These are phyloP conservation scores for Fusarium ambrosium DNA, from an alignment of 2,329 filamentous ascomycete species.

Conservation along the genomic window DNA sequence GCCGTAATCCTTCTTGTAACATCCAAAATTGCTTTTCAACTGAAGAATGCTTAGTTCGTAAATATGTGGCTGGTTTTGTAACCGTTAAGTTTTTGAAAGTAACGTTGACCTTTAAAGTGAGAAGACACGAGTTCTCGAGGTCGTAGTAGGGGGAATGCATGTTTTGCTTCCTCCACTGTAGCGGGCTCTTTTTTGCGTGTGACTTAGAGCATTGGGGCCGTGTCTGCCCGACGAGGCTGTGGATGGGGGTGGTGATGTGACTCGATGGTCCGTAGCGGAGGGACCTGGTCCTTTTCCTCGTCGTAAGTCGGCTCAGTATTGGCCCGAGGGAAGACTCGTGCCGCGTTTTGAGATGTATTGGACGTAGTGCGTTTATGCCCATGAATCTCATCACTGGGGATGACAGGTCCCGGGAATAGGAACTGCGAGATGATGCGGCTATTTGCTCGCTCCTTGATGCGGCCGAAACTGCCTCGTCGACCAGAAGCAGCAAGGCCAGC, in stretches of 20 bases:
- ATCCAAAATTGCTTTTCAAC: conserved; percentile 25
- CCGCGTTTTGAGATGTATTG: conserved; percentile 44
- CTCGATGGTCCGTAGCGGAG: conserved; percentile 43
- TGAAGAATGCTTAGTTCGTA: conserved; percentile 15
- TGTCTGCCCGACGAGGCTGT: conserved; percentile 48
- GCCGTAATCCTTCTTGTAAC: conserved; percentile 16
- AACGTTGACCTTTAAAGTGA: not conserved
- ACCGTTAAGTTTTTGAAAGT: not conserved
- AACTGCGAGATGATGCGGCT: conserved; percentile 61
- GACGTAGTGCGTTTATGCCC: conserved; percentile 48
- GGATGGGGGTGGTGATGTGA: conserved; percentile 43
- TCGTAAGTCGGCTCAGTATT: conserved; percentile 47
- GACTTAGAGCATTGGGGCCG: conserved; percentile 42
- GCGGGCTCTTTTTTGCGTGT: not conserved
- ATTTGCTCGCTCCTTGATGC: conserved; percentile 54
- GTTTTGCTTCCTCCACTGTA: not conserved
- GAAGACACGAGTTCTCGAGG: not conserved
- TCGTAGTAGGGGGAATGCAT: not conserved
- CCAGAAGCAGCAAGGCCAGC: conserved; percentile 44
- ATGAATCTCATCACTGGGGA: conserved; percentile 50
- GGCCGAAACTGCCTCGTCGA: conserved; percentile 55
- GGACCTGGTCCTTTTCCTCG: conserved; percentile 46
- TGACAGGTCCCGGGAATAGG: conserved; percentile 62
- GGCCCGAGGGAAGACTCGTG: conserved; percentile 40
- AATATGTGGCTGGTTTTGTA: conserved; percentile 12